phyloP scores from a whole-genome alignment of 768 basidiomycete genomes.

The Mycena amicta region DNA sequence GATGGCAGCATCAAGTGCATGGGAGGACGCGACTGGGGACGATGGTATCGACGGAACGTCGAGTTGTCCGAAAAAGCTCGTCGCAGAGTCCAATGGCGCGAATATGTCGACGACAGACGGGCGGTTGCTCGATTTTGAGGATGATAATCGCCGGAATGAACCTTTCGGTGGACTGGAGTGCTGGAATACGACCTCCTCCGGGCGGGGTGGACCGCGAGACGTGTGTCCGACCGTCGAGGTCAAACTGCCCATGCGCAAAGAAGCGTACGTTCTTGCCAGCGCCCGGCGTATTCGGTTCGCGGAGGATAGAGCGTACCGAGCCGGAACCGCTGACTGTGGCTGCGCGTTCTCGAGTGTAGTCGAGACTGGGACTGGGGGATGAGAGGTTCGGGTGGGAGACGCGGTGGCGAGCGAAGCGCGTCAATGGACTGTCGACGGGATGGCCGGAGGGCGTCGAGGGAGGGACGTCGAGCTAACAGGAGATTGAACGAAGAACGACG shows the following conservation, averaged over 20 bases:
- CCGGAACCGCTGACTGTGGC: conserved; percentile 33
- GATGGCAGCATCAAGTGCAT: conserved; percentile 29
- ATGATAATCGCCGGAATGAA: conserved; percentile 34
- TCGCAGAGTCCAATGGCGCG: conserved; percentile 36
- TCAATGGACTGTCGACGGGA: conserved; percentile 38
- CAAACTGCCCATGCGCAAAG: conserved; percentile 67
- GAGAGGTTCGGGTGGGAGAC: conserved; percentile 30
- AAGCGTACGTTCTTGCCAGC: conserved; percentile 79
- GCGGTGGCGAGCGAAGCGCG: conserved; percentile 30
- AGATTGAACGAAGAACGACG: conserved; percentile 23
- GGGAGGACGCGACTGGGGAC: conserved; percentile 29
- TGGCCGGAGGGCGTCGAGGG: conserved; percentile 31
- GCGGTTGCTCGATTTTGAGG: conserved; percentile 34
- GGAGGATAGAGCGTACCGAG: conserved; percentile 75
- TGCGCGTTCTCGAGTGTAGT: conserved; percentile 12
- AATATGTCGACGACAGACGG: conserved; percentile 56
- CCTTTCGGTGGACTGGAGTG: conserved; percentile 26
- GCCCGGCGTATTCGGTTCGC: conserved; percentile 69
- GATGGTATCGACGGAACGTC: conserved; percentile 35
- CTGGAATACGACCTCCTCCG: conserved; percentile 29
- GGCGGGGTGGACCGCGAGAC: conserved; percentile 26
- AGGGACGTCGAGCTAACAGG: conserved; percentile 31
- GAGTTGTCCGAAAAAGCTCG: conserved; percentile 55
- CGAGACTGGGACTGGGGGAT: conserved; percentile 28
- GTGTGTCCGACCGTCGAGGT: conserved; percentile 54